Percentiles rank a stretch among this genome's conserved stretches.
Conservation (phyloP, 176 grass and related monocot species). For the Phoenix dactylifera region DNA sequence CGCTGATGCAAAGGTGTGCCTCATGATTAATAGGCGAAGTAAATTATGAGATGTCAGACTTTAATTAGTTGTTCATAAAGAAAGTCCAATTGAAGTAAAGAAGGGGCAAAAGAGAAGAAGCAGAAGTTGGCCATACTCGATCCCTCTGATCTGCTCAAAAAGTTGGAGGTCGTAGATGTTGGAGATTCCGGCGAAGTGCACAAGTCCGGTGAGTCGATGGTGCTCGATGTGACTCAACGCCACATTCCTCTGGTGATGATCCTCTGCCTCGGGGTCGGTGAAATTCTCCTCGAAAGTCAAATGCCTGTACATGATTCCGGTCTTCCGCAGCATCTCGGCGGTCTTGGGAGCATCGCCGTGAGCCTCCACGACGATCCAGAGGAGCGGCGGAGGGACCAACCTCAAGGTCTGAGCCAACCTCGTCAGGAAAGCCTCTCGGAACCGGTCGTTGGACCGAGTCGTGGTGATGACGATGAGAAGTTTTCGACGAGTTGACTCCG, state of each 20-base stretch:
- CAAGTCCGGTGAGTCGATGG: conserved; percentile 38
- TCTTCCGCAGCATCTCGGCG: conserved; percentile 24
- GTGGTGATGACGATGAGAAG: conserved; percentile 54
- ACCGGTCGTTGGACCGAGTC: conserved; percentile 14
- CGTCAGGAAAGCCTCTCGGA: conserved; percentile 24
- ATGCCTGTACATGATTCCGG: conserved; percentile 53
- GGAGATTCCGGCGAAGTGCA: conserved; percentile 34
- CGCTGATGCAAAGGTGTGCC: no score
- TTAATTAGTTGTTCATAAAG: neutral
- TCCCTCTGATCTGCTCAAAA: conserved; percentile 81
- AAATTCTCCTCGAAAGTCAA: conserved; percentile 28
- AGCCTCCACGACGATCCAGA: conserved; percentile 54
- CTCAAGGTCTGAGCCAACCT: conserved; percentile 42
- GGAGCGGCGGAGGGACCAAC: conserved; percentile 30
- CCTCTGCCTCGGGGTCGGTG: conserved; percentile 11
- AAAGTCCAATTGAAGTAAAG: neutral
- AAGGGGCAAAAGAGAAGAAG: neutral
- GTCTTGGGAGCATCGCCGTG: conserved; percentile 15
- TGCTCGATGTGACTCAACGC: conserved; percentile 41
- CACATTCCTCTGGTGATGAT: conserved; percentile 28
- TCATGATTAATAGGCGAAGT: neutral
- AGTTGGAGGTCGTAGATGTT: conserved; percentile 41
- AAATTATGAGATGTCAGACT: neutral
- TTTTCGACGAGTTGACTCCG: no score
- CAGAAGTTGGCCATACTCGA: conserved; percentile 43